A percentile compares a stretch with the other conserved stretches of the same genome.
phyloP scores from a whole-genome alignment of 192 early-diverging fungal species.

The Coemansia sp. region DNA sequence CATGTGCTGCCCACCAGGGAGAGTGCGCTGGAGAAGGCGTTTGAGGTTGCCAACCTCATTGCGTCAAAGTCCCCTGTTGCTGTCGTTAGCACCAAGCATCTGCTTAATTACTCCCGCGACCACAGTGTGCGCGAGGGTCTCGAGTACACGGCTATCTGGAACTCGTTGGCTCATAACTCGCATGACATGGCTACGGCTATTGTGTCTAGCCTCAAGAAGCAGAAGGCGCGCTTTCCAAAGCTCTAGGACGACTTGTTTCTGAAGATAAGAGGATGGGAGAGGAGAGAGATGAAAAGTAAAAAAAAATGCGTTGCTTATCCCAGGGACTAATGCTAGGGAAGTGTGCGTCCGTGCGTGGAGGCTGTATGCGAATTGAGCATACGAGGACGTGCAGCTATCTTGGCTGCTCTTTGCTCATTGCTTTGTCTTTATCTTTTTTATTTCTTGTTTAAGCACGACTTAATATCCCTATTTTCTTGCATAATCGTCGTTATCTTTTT shows the following conservation, averaged over 20 bases:
- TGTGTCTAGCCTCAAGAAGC: conserved; percentile 36
- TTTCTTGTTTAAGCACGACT: no score
- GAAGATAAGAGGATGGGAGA: no score
- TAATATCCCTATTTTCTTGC: no score
- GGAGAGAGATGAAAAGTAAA: no score
- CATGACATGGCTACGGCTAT: conserved; percentile 49
- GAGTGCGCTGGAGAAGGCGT: conserved; percentile 49
- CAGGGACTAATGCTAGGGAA: no score
- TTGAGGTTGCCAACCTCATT: conserved; percentile 72
- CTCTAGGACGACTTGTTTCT: conserved; percentile 14
- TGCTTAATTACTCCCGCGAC: conserved; percentile 90
- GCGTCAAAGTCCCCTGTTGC: conserved; percentile 90
- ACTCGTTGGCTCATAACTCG: conserved; percentile 77
- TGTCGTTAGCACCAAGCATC: conserved; percentile 79
- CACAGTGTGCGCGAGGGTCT: conserved; percentile 88
- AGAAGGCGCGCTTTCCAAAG: conserved; percentile 49
- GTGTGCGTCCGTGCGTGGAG: no score
- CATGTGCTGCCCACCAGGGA: conserved; percentile 45
- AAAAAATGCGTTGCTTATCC: no score
- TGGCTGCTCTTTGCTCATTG: no score
- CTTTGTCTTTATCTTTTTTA: no score
- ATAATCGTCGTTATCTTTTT: no score
- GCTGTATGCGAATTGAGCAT: no score
- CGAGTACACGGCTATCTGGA: conserved; percentile 87
- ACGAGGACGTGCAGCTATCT: no score